These are phyloP conservation scores for Cryptococcus sp. DNA, from an alignment of 1,284 basidiomycete species.

Conservation along the genomic window DNA sequence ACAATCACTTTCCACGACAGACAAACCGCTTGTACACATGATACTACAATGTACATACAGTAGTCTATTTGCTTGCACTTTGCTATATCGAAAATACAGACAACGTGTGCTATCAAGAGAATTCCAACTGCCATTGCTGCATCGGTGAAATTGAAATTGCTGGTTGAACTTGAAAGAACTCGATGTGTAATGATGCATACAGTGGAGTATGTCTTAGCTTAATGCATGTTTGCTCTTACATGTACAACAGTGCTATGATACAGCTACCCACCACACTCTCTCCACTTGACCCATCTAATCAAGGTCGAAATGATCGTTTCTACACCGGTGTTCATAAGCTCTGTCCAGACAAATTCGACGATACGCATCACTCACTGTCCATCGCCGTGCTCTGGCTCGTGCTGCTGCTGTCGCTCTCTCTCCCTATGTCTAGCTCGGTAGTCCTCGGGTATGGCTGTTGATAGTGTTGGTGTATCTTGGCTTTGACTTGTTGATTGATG, in stretches of 20 bases:
- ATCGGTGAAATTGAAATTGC: too few species aligned
- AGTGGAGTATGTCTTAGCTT: too few species aligned
- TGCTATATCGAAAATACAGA: too few species aligned
- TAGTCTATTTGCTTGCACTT: too few species aligned
- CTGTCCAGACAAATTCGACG: neutral
- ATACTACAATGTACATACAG: neutral
- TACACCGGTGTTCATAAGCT: neutral
- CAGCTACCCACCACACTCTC: too few species aligned
- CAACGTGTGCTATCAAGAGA: too few species aligned
- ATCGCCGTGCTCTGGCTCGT: neutral
- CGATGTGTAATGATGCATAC: too few species aligned
- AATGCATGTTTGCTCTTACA: too few species aligned
- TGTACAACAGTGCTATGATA: too few species aligned
- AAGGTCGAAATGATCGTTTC: neutral
- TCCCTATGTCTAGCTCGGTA: conserved; percentile 38
- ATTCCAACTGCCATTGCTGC: too few species aligned
- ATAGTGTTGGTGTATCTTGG: conserved; percentile 2
- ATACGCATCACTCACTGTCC: neutral
- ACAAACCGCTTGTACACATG: neutral
- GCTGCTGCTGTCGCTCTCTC: conserved; percentile 22
- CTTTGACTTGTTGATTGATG: neutral
- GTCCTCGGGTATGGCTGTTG: conserved; percentile 41
- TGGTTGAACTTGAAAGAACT: too few species aligned
- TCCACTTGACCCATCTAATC: neutral
- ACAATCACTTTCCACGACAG: too few species aligned